Evolutionary conservation across 2,329 filamentous ascomycete genomes (phyloP), one percentile per base, ranked within the genome.

Genomic region (Chalara sp.): DNA sequence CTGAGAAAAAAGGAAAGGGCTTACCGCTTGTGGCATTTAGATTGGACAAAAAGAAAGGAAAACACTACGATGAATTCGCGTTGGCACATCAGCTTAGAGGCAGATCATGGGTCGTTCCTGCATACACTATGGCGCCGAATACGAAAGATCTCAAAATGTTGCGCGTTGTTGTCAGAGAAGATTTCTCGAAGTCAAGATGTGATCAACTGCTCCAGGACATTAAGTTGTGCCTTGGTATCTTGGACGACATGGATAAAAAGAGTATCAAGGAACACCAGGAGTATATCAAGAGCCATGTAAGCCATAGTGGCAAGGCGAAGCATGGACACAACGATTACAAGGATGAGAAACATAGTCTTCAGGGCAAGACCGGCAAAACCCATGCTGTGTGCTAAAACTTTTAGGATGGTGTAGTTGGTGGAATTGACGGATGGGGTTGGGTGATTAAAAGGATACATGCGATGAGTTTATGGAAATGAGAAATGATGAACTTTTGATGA

Each of bases 11-110:
- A 7, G 92, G 92, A 40, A 73, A 79, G 30, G 91, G 92, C 21
- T 80, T 97, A 2, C 92, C 92, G 0, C 81, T 97, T 1, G 92
- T 96, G 3, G 92, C 92, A 5, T 95, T 93, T 76, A 84, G 90
- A 50, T 77, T 96, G 5, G 71, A 83, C 46, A 73, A 78, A 32
- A 71, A 76, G 39, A 65, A 73, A 5, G 70, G 72, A 5, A 75
- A 81, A 52, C 70, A 76, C 46, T 89, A 80, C 61, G 85, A 89
- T 62, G 86, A 91, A 68, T 91, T 90, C 54, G 78, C 85, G 1
- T 72, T 90, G 40, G 91, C 92, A 1, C 90, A 95, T 65, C 86
- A 90, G 68, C 80, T 96, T 30, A 86, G 92, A 47, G 83, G 88
- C 57, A 81, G 90, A 33, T 88, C 89, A 42, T 97, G 92, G 92